Evolutionary conservation across 1,139 yeast species (phyloP).

Genomic region (Yamadazyma mexicana): DNA sequence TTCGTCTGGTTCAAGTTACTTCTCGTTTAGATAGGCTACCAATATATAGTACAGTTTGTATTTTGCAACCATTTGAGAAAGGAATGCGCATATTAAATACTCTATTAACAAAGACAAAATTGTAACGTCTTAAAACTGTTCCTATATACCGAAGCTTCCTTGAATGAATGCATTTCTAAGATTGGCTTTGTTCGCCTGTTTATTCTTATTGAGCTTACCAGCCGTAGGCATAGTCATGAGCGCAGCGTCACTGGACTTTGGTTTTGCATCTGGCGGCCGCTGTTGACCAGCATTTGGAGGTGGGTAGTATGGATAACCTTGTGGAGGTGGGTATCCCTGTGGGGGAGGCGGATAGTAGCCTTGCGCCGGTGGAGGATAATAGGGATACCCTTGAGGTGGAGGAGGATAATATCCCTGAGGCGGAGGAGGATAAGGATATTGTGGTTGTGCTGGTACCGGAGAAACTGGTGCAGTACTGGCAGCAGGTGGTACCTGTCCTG

Average conservation of each 20-base stretch:
- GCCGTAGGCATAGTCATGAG: conserved; percentile 41
- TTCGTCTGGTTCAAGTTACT: too few relatives aligned
- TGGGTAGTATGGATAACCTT: conserved; percentile 14
- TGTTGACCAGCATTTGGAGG: conserved; percentile 5
- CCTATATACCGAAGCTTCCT: conserved; percentile 40
- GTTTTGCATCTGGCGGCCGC: conserved; percentile 4
- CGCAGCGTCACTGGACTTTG: conserved; percentile 26
- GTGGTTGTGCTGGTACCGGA: conserved; percentile 2
- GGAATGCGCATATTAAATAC: too few relatives aligned
- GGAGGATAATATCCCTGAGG: conserved; percentile 16
- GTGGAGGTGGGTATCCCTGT: conserved; percentile 13
- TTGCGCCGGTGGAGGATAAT: conserved; percentile 13
- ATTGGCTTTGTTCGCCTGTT: conserved; percentile 35
- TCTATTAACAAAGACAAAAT: too few relatives aligned
- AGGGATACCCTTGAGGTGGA: conserved; percentile 8
- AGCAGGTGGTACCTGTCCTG: neutral
- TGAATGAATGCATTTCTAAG: conserved; percentile 44
- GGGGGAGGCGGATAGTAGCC: conserved; percentile 8
- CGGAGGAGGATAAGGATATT: conserved; percentile 5
- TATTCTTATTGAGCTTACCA: conserved; percentile 35
- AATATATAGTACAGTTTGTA: too few relatives aligned
- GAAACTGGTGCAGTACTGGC: conserved; percentile 1
- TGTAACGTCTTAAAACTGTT: neutral
- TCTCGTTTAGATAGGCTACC: too few relatives aligned
- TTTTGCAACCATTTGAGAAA: too few relatives aligned